phyloP scores from a whole-genome alignment of 257 asterid species.

The Striga asiatica region DNA sequence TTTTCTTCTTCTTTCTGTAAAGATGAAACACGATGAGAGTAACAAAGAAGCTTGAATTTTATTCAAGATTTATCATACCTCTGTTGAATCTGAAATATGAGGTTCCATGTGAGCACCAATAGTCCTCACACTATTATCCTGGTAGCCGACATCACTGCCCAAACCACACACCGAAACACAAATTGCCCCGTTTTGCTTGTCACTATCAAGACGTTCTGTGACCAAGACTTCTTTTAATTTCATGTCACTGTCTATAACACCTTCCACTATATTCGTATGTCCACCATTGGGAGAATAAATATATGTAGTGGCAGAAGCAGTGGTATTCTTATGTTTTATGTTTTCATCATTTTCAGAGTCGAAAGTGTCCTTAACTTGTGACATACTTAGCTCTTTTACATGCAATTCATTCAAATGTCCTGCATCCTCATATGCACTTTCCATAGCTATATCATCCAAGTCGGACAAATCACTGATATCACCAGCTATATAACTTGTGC shows the following conservation, averaged over 20 bases:
- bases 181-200: constrained; percentile 15
- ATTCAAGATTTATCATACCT: constrained; percentile 18
- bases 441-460: constrained; percentile 59
- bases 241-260: constrained; percentile 15
- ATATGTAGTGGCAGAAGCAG: constrained; percentile 21
- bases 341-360: constrained; percentile 31
- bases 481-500: constrained; percentile 14
- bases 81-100: constrained; percentile 22
- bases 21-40: not conserved
- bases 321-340: constrained; percentile 14
- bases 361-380: constrained; percentile 50
- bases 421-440: constrained; percentile 54
- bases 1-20: not conserved
- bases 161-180: constrained; percentile 15
- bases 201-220: constrained; percentile 18
- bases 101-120: constrained; percentile 20
- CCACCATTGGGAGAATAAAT: constrained; percentile 18
- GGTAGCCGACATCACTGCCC: constrained; percentile 19
- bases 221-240: constrained; percentile 16
- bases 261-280: constrained; percentile 11
- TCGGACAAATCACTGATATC: constrained; percentile 41
- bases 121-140: constrained; percentile 16
- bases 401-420: constrained; percentile 26
- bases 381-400: constrained; percentile 26
- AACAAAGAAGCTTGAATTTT: constrained; percentile 4